A percentile compares a stretch with the other conserved stretches of the same genome.
Evolutionary conservation across 1,284 basidiomycete species (phyloP).

Genomic region (Cutaneotrichosporon cyanovorans): DNA sequence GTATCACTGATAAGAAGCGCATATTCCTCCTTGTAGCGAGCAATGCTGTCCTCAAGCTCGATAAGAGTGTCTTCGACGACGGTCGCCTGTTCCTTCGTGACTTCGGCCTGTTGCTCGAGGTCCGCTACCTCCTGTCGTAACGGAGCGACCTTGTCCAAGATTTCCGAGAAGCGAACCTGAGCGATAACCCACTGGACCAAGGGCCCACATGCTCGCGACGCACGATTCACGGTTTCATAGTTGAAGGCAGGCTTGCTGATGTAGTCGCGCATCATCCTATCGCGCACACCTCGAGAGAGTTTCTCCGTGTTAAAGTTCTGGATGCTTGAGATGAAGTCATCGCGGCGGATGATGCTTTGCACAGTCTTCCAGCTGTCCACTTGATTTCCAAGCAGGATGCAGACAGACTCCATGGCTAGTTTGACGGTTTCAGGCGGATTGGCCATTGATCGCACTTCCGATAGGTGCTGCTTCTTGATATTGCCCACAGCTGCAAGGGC

Average conservation of each 20-base stretch:
- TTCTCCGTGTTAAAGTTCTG: constrained; percentile 94
- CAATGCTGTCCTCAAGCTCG: constrained; percentile 89
- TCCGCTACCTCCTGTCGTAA: constrained; percentile 91
- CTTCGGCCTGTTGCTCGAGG: constrained; percentile 82
- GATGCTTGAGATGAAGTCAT: constrained; percentile 95
- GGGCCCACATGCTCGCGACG: constrained; percentile 95
- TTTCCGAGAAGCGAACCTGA: constrained; percentile 95
- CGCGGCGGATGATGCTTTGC: constrained; percentile 90
- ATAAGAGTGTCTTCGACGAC: constrained; percentile 87
- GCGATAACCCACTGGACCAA: constrained; percentile 98
- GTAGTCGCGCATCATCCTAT: constrained; percentile 90
- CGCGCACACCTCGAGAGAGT: constrained; percentile 84
- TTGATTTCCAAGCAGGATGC: constrained; percentile 93
- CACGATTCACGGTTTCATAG: constrained; percentile 90
- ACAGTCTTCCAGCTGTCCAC: constrained; percentile 91
- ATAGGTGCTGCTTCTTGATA: constrained; percentile 93
- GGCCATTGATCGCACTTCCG: constrained; percentile 97
- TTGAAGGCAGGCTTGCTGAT: constrained; percentile 85
- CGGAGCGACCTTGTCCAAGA: constrained; percentile 94
- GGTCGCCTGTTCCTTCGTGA: constrained; percentile 83
- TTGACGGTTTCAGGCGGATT: constrained; percentile 98
- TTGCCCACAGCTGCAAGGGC: constrained; percentile 92
- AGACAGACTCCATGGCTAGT: constrained; percentile 97
- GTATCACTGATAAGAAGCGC: constrained; percentile 94
- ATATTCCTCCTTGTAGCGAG: constrained; percentile 93